phyloP scores from a whole-genome alignment of 1,284 basidiomycete genomes.

The Cutaneotrichosporon sp. region DNA sequence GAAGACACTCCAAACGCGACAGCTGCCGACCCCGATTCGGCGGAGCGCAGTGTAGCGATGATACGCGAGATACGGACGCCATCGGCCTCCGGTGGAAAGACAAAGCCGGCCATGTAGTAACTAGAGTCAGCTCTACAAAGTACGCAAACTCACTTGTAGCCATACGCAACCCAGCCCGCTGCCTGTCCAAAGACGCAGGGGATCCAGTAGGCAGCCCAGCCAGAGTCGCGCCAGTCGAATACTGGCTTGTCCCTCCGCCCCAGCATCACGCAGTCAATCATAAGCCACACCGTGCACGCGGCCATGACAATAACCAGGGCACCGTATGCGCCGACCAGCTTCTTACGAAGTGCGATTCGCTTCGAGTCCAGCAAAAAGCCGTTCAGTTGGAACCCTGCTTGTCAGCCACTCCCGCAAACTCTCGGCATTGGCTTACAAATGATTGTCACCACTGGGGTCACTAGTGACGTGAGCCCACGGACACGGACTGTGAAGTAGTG shows the following conservation, averaged over 20 bases:
- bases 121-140: no score
- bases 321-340: conserved; percentile 20
- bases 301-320: neutral
- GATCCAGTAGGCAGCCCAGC: no score
- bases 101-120: conserved; percentile 20
- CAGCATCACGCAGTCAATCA: neutral
- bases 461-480: conserved; percentile 44
- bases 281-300: neutral
- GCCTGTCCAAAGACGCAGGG: no score
- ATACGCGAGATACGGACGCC: conserved; percentile 18
- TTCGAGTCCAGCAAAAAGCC: conserved; percentile 42
- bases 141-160: no score
- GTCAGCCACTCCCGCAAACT: no score
- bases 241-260: neutral
- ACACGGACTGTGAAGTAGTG: conserved; percentile 34
- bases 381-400: conserved; percentile 31
- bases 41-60: conserved; percentile 23
- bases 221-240: neutral
- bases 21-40: conserved; percentile 22
- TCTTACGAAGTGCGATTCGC: conserved; percentile 25
- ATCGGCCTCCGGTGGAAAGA: conserved; percentile 18
- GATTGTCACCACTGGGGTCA: conserved; percentile 36
- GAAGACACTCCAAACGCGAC: conserved; percentile 23
- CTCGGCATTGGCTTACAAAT: conserved; percentile 8
- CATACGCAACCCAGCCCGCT: no score